Evolutionary conservation across 768 basidiomycete species (phyloP).

Genomic region (Trametes meyenii): DNA sequence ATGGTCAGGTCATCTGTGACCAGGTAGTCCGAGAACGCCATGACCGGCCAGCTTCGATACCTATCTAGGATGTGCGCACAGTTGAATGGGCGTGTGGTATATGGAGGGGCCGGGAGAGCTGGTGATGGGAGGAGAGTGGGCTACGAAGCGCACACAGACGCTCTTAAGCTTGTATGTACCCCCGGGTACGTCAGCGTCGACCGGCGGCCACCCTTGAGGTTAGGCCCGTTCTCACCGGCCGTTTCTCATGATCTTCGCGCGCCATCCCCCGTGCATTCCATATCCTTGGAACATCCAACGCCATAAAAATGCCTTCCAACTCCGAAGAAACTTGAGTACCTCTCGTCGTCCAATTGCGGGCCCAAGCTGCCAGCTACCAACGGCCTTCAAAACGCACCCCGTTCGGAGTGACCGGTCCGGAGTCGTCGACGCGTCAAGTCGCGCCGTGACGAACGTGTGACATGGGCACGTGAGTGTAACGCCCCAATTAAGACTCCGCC

Average conservation of each 20-base stretch:
- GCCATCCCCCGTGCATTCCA: no score
- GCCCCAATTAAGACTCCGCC: conserved; percentile 13
- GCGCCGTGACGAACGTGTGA: conserved; percentile 13
- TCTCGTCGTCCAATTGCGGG: no score
- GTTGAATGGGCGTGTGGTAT: not conserved
- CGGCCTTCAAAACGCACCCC: no score
- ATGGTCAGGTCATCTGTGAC: conserved; percentile 81
- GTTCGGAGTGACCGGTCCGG: not conserved
- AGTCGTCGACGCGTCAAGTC: conserved; percentile 16
- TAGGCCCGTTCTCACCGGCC: conserved; percentile 3
- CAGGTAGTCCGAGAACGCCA: conserved; percentile 57
- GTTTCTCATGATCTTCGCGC: conserved; percentile 1
- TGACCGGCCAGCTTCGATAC: conserved; percentile 14
- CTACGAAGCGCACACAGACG: no score
- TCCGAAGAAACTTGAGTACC: no score
- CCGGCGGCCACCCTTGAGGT: no score
- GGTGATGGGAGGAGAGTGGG: not conserved
- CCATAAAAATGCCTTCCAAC: not conserved
- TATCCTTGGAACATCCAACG: not conserved
- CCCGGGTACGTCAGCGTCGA: no score
- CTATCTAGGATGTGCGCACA: not conserved
- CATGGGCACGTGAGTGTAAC: conserved; percentile 14
- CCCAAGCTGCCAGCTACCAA: no score
- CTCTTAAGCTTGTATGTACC: no score
- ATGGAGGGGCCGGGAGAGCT: not conserved